A percentile compares a stretch with the other conserved stretches of the same genome.
Conservation (phyloP, 2,329 filamentous ascomycete genomes). For the Coniochaeta sp. region DNA sequence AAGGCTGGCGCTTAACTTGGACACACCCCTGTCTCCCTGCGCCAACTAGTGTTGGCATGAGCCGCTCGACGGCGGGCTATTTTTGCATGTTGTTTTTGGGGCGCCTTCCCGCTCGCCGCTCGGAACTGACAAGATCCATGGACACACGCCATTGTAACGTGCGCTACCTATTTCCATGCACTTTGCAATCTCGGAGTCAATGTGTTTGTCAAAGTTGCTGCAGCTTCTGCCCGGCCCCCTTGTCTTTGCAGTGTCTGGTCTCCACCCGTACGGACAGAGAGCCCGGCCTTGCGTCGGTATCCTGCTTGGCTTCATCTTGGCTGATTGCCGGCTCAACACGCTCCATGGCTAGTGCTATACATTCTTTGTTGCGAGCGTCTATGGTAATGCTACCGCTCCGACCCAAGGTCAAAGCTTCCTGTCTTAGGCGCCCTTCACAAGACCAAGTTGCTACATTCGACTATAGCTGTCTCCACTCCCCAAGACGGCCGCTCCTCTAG, state of each 20-base stretch:
- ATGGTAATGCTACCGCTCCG: conserved; percentile 1
- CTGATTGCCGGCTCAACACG: background rate
- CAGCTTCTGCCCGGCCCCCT: background rate
- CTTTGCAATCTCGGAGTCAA: background rate
- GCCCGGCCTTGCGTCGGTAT: background rate
- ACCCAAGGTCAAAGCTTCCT: conserved; percentile 14
- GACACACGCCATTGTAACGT: background rate
- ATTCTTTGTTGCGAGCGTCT: background rate
- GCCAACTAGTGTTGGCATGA: background rate
- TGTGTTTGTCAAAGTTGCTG: background rate
- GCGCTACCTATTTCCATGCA: background rate
- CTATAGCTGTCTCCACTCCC: conserved; percentile 7
- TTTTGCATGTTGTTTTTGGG: background rate
- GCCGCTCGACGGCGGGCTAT: background rate
- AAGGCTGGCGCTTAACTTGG: conserved; percentile 1
- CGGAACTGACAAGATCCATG: conserved; percentile 1
- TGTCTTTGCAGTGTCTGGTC: background rate
- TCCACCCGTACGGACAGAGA: background rate
- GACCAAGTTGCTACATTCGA: background rate
- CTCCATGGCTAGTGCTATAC: background rate
- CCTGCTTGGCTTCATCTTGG: background rate
- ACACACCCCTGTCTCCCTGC: background rate
- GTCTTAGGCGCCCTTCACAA: conserved; percentile 25
- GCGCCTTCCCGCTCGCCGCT: background rate
- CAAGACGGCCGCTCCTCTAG: conserved; percentile 26